Base-by-base conservation (phyloP, 1,139 yeast species). In the Taiozyma sp. region DNA sequence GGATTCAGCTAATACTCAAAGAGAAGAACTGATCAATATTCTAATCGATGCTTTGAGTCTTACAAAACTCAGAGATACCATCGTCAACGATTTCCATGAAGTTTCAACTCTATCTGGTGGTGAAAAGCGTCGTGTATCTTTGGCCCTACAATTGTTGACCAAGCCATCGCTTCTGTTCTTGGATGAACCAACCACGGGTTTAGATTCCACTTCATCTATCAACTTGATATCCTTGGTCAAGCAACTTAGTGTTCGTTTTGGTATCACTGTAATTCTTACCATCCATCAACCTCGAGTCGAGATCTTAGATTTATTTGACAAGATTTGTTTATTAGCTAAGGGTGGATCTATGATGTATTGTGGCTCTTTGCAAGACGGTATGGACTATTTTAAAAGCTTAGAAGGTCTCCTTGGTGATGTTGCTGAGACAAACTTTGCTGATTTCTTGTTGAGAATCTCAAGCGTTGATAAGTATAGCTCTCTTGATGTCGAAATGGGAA, bases 111-210 rank as follows among this genome's bases (percentile, higher is more conserved):
- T 87, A 55, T 87, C 87, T 67, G 96, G 88, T 52, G 96, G 88
- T 68, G 96, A 87, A 70, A 80, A 95, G 60, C 87, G 88, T 73
- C 80, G 95, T 64, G 76, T 88, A 60, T 86, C 96, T 23, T 84
- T 87, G 65, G 92, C 96, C 58, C 95, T 90, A 52, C 96, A 90
- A 65, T 73, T 90, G 53, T 95, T 90, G 44, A 96, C 96, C 28
- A 89, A 87, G 66, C 96, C 97, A 58, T 74, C 90, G 52, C 72
- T 90, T 55, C 73, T 90, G 51, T 90, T 90, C 70, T 76, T 90
- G 64, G 97, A 90, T 71, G 97, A 90, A 67, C 97, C 97, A 10
- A 90, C 97, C 24, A 89, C 96, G 8, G 97, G 97, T 65, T 75
- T 90, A 59, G 96, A 90, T 66, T 88, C 96, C 27, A 81, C 83